Evolutionary conservation across 371 early-diverging fungal genomes (phyloP), one percentile per base, ranked within the genome.

Genomic region (Mucor lusitanicus): DNA sequence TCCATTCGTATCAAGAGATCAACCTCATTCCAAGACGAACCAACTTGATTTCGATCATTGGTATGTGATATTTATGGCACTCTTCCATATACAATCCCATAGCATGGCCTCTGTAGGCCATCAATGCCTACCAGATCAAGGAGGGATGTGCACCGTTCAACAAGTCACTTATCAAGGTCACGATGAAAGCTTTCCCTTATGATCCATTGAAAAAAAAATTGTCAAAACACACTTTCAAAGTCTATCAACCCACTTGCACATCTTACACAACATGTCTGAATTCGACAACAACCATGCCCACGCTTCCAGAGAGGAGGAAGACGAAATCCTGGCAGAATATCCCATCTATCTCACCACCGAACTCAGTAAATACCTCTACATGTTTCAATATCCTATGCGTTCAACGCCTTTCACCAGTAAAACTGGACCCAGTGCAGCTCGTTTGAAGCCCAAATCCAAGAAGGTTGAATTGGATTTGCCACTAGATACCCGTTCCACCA

Each of bases 401-500:
- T 79, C 78, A 4, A 69, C 78, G 12, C 83, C 86, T 21, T 88
- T 87, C 63, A 69, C 53, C 11, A 70, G 68, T 32, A 79, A 60
- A 15, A 80, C 68, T 9, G 83, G 83, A 59, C 88, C 84, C 33
- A 81, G 61, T 59, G 87, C 82, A n/a, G 92, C 93, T 7, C 92
- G 95, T 32, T 77, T 94, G 70, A 96, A 95, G 77, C 93, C 93
- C 0, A 82, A 84, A 39, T 87, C 93, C 13, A 87, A 90, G 55
- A 84, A 90, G 70, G 87, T 96, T 27, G 95, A 97, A 75, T 69
- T 95, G n/a, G 95, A 95, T 69, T 71, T 95, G n/a, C 91, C 92
- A 12, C 59, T 97, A 4, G 90, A 94, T 59, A 91, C 91, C 19
- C 76, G 77, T 44, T 79, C 89, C 11, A 63, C 77, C 6, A 85